These are phyloP conservation scores for Skeletonema costatum DNA, from an alignment of 108 stramenopile species.

Conservation along the genomic window DNA sequence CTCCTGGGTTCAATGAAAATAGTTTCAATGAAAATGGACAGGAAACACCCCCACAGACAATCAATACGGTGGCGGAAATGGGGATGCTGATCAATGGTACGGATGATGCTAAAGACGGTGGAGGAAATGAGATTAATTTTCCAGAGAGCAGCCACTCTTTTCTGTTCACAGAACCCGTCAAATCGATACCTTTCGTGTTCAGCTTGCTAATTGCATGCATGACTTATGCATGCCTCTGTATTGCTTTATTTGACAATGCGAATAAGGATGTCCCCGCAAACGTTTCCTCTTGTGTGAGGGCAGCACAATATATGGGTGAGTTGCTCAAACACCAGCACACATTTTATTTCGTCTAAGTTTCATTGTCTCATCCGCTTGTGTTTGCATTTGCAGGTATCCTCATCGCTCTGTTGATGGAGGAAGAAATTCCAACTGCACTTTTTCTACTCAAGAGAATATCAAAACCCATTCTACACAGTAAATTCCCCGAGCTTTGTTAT, in stretches of 20 bases:
- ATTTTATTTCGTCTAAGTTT: no score
- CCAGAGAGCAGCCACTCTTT: background rate
- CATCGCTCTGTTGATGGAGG: background rate
- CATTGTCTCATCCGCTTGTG: no score
- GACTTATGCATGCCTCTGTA: background rate
- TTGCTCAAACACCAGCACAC: background rate
- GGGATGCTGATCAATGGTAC: background rate
- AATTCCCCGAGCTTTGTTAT: constrained; percentile 6
- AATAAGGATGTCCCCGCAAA: background rate
- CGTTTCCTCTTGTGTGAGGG: background rate
- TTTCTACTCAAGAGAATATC: background rate
- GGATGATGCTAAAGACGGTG: background rate
- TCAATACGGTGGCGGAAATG: background rate
- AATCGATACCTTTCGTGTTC: background rate
- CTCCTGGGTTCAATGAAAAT: no score
- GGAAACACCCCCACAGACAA: background rate
- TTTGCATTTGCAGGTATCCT: background rate
- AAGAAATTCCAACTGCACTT: background rate
- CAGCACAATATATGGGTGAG: background rate
- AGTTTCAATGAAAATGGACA: background rate
- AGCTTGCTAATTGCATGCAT: background rate
- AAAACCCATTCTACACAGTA: background rate
- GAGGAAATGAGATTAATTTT: background rate
- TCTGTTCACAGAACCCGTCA: background rate
- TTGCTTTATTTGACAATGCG: background rate